These are phyloP conservation scores for Periconia macrospinosa DNA, from an alignment of 2,329 filamentous ascomycete genomes.

Conservation along the genomic window DNA sequence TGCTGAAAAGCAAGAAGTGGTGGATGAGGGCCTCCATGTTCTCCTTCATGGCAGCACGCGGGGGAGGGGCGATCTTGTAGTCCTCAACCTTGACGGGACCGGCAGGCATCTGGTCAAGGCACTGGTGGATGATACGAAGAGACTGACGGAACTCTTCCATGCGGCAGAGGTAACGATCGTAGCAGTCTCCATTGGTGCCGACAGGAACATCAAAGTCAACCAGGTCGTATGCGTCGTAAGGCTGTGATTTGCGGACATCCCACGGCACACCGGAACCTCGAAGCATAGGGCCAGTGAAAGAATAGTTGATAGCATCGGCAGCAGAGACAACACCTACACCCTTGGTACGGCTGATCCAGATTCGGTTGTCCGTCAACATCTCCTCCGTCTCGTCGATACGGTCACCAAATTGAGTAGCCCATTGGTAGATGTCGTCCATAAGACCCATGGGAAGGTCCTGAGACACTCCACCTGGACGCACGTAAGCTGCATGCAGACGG, in stretches of 20 bases:
- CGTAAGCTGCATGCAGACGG: slow-evolving; percentile 94
- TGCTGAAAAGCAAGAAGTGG: slow-evolving; percentile 98
- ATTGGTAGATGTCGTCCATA: slow-evolving; percentile 98
- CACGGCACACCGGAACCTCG: slow-evolving; percentile 94
- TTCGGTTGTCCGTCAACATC: slow-evolving; percentile 97
- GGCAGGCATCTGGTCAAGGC: slow-evolving; percentile 96
- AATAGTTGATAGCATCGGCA: slow-evolving; percentile 93
- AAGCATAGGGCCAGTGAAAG: slow-evolving; percentile 96
- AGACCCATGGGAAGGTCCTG: slow-evolving; percentile 93
- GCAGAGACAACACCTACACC: slow-evolving; percentile 90
- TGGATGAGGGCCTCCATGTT: slow-evolving; percentile 99
- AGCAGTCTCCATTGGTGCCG: slow-evolving; percentile 96
- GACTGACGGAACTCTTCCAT: slow-evolving; percentile 99
- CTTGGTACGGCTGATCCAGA: slow-evolving; percentile 94
- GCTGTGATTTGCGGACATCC: slow-evolving; percentile 95
- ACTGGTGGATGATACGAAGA: slow-evolving; percentile 97
- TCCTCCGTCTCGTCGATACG: slow-evolving; percentile 99
- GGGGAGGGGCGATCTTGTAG: slow-evolving; percentile 96
- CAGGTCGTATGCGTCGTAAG: slow-evolving; percentile 96
- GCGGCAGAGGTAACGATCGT: slow-evolving; percentile 96
- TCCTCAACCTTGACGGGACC: slow-evolving; percentile 95
- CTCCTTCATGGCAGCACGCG: slow-evolving; percentile 99
- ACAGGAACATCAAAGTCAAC: slow-evolving; percentile 99
- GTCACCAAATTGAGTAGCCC: slow-evolving; percentile 98
- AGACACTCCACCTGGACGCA: slow-evolving; percentile 93